Evolutionary conservation across 148 eudicot genomes (phyloP).

Genomic region (Camellia japonica): DNA sequence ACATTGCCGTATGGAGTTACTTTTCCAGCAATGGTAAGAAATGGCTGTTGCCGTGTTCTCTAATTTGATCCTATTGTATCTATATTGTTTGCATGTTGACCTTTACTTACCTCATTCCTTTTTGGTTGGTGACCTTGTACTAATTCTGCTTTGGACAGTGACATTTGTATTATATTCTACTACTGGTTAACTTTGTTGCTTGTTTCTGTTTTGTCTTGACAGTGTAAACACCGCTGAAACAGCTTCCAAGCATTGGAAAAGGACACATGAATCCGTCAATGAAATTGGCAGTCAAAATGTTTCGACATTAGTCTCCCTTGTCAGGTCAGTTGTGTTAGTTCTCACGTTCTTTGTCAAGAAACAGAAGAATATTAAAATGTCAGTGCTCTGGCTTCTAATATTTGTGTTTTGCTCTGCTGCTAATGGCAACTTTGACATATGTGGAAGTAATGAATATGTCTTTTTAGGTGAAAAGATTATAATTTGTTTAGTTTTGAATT

Average conservation of each 20-base stretch:
- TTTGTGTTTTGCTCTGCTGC: neutral
- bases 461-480: neutral
- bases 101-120: neutral
- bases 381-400: neutral
- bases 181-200: neutral
- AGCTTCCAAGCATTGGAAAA: constrained; percentile 64
- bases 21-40: constrained; percentile 72
- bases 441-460: neutral
- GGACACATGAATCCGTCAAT: constrained; percentile 57
- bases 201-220: constrained; percentile 19
- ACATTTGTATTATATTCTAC: neutral
- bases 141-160: neutral
- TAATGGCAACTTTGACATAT: neutral
- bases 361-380: neutral
- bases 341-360: neutral
- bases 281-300: constrained; percentile 56
- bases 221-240: constrained; percentile 67
- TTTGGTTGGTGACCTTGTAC: neutral
- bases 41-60: neutral
- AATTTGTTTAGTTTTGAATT: too few relatives aligned
- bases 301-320: constrained; percentile 47
- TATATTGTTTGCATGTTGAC: neutral
- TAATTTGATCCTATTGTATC: neutral
- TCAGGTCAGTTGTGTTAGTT: constrained; percentile 44
- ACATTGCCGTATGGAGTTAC: constrained; percentile 90